A percentile compares a stretch with the other conserved stretches of the same genome.
Evolutionary conservation across 1,284 basidiomycete genomes (phyloP).

Genomic region (Thelephora terrestris): DNA sequence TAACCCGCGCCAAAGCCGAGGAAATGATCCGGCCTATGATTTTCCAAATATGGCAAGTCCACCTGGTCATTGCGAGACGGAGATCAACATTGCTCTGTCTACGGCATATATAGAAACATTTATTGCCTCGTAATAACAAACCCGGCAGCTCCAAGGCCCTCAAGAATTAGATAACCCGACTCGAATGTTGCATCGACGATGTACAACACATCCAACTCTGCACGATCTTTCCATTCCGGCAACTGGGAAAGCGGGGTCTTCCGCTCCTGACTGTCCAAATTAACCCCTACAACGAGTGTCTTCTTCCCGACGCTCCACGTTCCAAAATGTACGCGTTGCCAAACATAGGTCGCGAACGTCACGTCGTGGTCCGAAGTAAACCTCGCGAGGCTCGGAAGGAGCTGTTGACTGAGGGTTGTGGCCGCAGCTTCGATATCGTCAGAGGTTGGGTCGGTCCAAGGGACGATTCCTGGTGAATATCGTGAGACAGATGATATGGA

Average conservation of each 20-base stretch:
- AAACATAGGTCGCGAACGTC: conserved; percentile 18
- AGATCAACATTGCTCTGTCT: no score
- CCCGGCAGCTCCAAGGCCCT: no score
- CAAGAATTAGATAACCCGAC: no score
- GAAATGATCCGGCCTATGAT: no score
- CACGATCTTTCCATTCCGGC: background rate
- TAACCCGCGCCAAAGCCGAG: no score
- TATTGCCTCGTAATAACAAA: no score
- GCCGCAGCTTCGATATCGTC: conserved; percentile 48
- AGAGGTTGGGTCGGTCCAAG: conserved; percentile 60
- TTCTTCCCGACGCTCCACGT: conserved; percentile 24
- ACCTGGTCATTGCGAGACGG: no score
- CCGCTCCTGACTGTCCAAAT: conserved; percentile 28
- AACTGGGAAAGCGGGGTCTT: conserved; percentile 14
- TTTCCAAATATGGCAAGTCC: no score
- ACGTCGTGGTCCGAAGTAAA: conserved; percentile 28
- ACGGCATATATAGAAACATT: no score
- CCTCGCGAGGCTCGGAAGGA: conserved; percentile 27
- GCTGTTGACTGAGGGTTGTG: conserved; percentile 38
- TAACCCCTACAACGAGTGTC: conserved; percentile 32
- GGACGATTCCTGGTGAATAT: conserved; percentile 36
- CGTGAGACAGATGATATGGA: conserved; percentile 10
- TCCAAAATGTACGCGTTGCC: conserved; percentile 28
- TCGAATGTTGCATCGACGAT: no score
- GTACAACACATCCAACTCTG: no score